Conservation (phyloP, 192 early-diverging fungal genomes). For the Rhizoclosmatium globosum region DNA sequence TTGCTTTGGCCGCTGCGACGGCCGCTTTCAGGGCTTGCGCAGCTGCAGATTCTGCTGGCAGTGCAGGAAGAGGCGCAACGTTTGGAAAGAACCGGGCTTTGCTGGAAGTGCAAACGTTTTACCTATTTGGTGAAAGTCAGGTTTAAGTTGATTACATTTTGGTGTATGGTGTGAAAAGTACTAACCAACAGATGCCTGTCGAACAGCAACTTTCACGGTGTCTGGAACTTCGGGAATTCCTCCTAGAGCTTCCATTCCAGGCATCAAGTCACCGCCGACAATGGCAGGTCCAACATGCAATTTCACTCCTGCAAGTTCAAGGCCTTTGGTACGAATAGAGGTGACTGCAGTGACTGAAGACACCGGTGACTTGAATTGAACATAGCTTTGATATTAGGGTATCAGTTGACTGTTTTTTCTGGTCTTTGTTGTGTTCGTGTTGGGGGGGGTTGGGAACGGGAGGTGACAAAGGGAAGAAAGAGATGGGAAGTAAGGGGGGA, state of each 20-base stretch:
- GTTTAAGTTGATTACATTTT: too few relatives aligned
- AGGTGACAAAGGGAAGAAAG: constrained; percentile 6
- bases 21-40: constrained; percentile 37
- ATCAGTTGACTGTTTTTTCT: constrained; percentile 18
- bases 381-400: constrained; percentile 60
- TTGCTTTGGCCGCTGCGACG: constrained; percentile 44
- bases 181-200: constrained; percentile 10
- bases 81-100: background rate
- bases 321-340: constrained; percentile 83
- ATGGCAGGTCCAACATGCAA: constrained; percentile 75
- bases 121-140: too few relatives aligned
- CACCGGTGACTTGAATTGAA: constrained; percentile 73
- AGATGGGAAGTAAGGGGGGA: constrained; percentile 13
- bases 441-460: constrained; percentile 1
- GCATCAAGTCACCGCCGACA: constrained; percentile 79
- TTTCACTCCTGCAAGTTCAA: constrained; percentile 76
- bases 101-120: too few relatives aligned
- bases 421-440: constrained; percentile 18
- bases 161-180: background rate
- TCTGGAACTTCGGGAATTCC: constrained; percentile 47
- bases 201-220: constrained; percentile 31
- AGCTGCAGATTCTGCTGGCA: constrained; percentile 10
- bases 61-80: background rate
- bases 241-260: constrained; percentile 83
- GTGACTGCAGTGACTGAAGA: constrained; percentile 61